Evolutionary conservation across 2,329 filamentous ascomycete species (phyloP), one percentile per base, ranked within the genome.

Genomic region (Diaporthe destruens): DNA sequence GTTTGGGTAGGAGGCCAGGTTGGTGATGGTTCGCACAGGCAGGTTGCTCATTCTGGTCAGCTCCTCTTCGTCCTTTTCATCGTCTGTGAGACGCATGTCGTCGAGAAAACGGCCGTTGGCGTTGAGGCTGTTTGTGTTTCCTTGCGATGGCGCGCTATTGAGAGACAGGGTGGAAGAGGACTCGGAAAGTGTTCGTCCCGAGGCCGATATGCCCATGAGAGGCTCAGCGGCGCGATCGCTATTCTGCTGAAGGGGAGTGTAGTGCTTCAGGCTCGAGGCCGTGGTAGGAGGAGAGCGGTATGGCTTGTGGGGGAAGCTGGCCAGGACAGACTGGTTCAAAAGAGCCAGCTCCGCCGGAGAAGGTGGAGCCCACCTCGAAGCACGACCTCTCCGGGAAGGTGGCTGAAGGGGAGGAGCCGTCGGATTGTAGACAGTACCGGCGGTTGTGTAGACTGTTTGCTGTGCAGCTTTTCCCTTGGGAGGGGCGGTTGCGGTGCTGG

Each of bases 341-440:
- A 81, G 77, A 54, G 79, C 74, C n/a, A 84, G 75, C 11, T 81
- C 79, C 3, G 80, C 76, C 25, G 80, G 78, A 54, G 72, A 65
- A 18, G 80, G 77, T 16, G 78, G 77, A 20, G 78, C 75, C 80
- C 81, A 85, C 78, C 85, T 86, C 75, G 83, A 76, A 44, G 83
- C 81, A 68, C 87, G 85, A 20, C 85, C 85, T 74, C 87, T 85
- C 70, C 87, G 85, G 71, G 84, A 79, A 42, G 87, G 87, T 56
- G 87, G 83, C 74, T 88, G 87, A 34, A 89, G 80, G 18, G 85
- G 85, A 54, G 84, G 81, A 18, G 82, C 78, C 18, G 82, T 82
- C 3, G 87, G 86, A 44, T 87, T 87, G 79, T 87, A 89, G 59
- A 88, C 81, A 5, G 87, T 88, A n/a, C 87, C 87, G 29, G 87